Conservation (phyloP, 345 rosid genomes). For the Populus davidiana region DNA sequence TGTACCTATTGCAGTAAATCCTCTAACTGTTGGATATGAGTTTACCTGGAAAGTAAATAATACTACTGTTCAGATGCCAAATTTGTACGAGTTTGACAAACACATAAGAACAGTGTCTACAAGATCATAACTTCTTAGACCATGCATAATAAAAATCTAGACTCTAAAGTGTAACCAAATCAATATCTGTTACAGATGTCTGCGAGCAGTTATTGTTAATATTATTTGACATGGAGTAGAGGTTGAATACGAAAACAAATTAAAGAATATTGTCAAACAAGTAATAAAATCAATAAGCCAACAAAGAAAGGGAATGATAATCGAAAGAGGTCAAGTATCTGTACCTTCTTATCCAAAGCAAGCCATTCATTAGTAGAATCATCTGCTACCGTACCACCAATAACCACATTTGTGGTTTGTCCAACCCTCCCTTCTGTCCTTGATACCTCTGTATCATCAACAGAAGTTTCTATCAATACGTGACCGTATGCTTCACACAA, state of each 20-base stretch:
- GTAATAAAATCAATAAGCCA: not conserved
- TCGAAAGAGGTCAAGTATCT: not conserved
- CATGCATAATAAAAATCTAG: not conserved
- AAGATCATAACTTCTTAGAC: not conserved
- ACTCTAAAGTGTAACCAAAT: not conserved
- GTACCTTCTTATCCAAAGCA: conserved; percentile 88
- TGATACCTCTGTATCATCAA: conserved; percentile 64
- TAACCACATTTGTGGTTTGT: conserved; percentile 86
- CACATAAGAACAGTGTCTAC: not conserved
- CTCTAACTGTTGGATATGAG: conserved; percentile 89
- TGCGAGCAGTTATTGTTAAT: not conserved
- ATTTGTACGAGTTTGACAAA: not conserved
- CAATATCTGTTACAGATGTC: not conserved
- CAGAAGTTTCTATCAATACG: not conserved
- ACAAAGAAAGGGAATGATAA: not conserved
- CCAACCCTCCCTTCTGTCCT: conserved; percentile 92
- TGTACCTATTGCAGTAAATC: conserved; percentile 93
- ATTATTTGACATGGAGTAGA: not conserved
- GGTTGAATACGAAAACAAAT: not conserved
- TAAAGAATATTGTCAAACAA: not conserved
- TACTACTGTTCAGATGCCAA: not conserved
- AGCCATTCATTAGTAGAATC: conserved; percentile 92
- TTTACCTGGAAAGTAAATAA: conserved; percentile 58
- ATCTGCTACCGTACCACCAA: conserved; percentile 90
- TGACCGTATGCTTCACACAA: not conserved